phyloP scores from a whole-genome alignment of 176 grass and related monocot species.

The Aegilops longissima region DNA sequence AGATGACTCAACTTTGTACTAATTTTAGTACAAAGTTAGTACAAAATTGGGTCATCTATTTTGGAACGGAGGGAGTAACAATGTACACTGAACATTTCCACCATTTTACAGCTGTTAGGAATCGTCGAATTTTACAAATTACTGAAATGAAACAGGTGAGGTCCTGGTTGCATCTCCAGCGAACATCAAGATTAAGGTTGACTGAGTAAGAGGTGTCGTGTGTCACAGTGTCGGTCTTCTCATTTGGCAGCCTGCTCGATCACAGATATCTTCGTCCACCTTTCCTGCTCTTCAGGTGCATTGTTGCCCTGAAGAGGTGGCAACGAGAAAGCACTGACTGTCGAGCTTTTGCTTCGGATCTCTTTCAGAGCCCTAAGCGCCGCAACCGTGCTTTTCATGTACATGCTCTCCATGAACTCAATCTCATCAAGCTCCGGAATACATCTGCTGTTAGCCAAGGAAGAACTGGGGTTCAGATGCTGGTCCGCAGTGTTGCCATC shows the following conservation, averaged over 20 bases:
- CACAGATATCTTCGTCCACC: slow-evolving; percentile 59
- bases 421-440: slow-evolving; percentile 81
- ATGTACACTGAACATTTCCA: slow-evolving; percentile 21
- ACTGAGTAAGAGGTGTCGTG: not conserved
- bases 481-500: slow-evolving; percentile 34
- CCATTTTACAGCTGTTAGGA: slow-evolving; percentile 53
- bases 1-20: no score
- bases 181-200: slow-evolving; percentile 32
- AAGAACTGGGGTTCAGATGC: slow-evolving; percentile 35
- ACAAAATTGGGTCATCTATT: no score
- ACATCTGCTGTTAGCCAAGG: slow-evolving; percentile 33
- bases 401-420: slow-evolving; percentile 88
- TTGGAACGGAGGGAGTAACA: not conserved
- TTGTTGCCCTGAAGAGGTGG: slow-evolving; percentile 69
- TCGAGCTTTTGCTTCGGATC: slow-evolving; percentile 82
- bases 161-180: slow-evolving; percentile 31
- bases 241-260: slow-evolving; percentile 77
- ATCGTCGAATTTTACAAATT: slow-evolving; percentile 29
- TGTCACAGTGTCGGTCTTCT: not conserved
- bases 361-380: slow-evolving; percentile 85
- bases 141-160: slow-evolving; percentile 38
- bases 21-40: no score
- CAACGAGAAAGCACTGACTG: slow-evolving; percentile 81
- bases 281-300: slow-evolving; percentile 49
- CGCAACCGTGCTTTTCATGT: slow-evolving; percentile 80